Percentiles rank a stretch among this genome's conserved stretches.
Evolutionary conservation across 2,329 filamentous ascomycete genomes (phyloP).

Genomic region (Leptographium flavum): DNA sequence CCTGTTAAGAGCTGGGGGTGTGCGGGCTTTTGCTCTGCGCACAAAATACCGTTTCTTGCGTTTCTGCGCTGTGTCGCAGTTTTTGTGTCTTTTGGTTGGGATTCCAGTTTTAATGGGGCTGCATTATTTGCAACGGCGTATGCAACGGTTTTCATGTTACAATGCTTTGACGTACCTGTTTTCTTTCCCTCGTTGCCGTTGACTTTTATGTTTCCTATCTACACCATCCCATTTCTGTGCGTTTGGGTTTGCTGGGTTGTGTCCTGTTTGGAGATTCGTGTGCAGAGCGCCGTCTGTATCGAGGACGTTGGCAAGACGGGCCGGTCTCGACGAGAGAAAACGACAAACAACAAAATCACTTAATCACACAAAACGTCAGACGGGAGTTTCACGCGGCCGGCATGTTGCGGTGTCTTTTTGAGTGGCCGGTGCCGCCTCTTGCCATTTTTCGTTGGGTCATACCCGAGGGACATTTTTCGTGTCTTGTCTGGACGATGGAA

Average conservation of each 20-base stretch:
- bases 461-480: not conserved
- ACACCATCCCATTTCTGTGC: not conserved
- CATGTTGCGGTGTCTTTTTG: too few species aligned
- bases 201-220: not conserved
- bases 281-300: too few species aligned
- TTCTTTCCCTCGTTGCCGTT: not conserved
- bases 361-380: too few species aligned
- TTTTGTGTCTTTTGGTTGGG: not conserved
- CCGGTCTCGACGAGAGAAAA: too few species aligned
- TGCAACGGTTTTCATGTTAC: not conserved
- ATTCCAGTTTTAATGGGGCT: not conserved
- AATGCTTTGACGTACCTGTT: not conserved
- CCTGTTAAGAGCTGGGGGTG: too few species aligned
- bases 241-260: too few species aligned
- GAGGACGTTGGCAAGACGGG: too few species aligned
- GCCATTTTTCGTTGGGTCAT: not conserved
- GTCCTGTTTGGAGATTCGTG: too few species aligned
- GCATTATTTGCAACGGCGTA: slow-evolving; percentile 1
- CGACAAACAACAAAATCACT: too few species aligned
- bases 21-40: not conserved
- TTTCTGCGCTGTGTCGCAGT: not conserved
- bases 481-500: not conserved
- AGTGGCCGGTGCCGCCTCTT: too few species aligned
- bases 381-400: too few species aligned
- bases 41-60: not conserved